Conservation (phyloP, 768 basidiomycete genomes). For the Mycena metata region DNA sequence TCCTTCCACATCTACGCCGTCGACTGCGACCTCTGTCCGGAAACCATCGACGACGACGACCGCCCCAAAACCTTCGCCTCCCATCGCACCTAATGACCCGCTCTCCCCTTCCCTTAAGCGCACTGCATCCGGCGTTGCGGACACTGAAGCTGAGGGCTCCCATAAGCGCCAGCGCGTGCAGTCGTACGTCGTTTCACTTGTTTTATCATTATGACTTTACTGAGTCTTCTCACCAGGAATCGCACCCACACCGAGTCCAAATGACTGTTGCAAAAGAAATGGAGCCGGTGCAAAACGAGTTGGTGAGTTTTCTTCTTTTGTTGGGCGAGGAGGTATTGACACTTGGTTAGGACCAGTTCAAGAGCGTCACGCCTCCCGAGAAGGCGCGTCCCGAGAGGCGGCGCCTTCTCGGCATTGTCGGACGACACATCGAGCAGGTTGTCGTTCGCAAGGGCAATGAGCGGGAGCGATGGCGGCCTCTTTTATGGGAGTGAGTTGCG, state of each 20-base stretch:
- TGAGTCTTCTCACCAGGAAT: background rate
- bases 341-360: background rate
- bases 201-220: background rate
- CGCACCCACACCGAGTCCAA: background rate
- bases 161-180: slow-evolving; percentile 15
- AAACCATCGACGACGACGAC: no score
- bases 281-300: slow-evolving; percentile 1
- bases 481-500: slow-evolving; percentile 18
- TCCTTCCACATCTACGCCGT: no score
- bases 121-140: background rate
- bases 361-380: no score
- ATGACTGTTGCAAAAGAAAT: background rate
- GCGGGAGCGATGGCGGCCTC: background rate
- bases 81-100: background rate
- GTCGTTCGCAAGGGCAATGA: background rate
- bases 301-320: background rate
- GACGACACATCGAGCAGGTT: slow-evolving; percentile 6
- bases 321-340: background rate
- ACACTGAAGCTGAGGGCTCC: background rate
- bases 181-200: background rate
- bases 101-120: slow-evolving; percentile 5
- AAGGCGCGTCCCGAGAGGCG: background rate
- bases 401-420: background rate
- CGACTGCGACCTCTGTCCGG: no score
- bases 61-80: no score